These are phyloP conservation scores for Clarireedia paspali DNA, from an alignment of 2,329 filamentous ascomycete genomes.

Conservation along the genomic window DNA sequence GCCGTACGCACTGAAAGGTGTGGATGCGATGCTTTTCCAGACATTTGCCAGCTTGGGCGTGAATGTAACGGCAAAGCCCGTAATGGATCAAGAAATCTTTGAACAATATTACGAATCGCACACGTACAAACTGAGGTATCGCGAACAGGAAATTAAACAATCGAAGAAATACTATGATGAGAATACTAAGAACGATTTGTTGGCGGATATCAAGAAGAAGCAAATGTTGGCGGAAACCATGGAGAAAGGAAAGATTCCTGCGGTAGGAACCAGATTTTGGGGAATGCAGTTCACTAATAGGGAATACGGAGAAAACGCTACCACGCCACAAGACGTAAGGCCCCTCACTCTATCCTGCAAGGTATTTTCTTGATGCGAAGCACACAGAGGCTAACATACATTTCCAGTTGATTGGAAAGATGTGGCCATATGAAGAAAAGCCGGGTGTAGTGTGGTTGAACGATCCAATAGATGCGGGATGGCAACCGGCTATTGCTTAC, in stretches of 20 bases:
- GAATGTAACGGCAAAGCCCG: conserved; percentile 26
- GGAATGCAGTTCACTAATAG: no score
- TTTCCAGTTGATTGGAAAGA: background rate
- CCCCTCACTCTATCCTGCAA: no score
- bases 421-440: background rate
- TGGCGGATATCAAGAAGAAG: no score
- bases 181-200: no score
- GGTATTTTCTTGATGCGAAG: no score
- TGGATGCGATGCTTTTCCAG: conserved; percentile 37
- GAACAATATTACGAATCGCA: no score
- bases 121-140: no score
- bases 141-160: background rate
- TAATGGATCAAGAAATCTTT: conserved; percentile 11
- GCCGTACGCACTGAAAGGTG: conserved; percentile 37
- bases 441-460: conserved; percentile 12
- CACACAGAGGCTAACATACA: background rate
- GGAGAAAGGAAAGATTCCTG: background rate
- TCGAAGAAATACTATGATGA: no score
- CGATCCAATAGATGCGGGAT: conserved; percentile 2
- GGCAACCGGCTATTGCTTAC: conserved; percentile 9
- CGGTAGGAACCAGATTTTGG: background rate
- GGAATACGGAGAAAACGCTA: background rate
- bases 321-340: no score
- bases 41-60: conserved; percentile 30
- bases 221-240: background rate